A percentile compares a stretch with the other conserved stretches of the same genome.
Evolutionary conservation across 2,329 filamentous ascomycete genomes (phyloP).

Genomic region (Ceratocystis papillata): DNA sequence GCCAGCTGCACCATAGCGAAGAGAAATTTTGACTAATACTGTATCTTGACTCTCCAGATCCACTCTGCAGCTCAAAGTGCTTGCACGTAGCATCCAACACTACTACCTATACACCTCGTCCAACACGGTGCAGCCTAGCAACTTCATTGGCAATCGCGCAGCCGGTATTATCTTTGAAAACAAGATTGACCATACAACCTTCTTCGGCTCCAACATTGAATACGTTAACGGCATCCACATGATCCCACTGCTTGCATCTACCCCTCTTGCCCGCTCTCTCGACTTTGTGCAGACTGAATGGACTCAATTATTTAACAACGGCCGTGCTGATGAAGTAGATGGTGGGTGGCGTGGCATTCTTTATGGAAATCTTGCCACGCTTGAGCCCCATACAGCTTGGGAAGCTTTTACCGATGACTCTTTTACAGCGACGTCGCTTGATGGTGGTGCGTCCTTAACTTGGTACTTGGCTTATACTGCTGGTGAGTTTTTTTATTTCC

Average conservation of each 20-base stretch:
- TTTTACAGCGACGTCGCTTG: constrained; percentile 60
- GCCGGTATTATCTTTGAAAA: constrained; percentile 76
- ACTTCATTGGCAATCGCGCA: constrained; percentile 73
- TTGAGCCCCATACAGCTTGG: constrained; percentile 60
- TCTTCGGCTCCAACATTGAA: constrained; percentile 65
- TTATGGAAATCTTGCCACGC: constrained; percentile 68
- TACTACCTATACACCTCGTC: constrained; percentile 71
- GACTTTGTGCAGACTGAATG: constrained; percentile 75
- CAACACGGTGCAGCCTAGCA: constrained; percentile 59
- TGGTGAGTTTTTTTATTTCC: constrained; percentile 42
- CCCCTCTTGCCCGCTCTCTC: constrained; percentile 53
- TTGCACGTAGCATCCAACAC: constrained; percentile 58
- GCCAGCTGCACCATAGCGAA: no score
- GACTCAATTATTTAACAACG: constrained; percentile 62
- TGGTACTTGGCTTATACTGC: constrained; percentile 78
- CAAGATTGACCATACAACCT: constrained; percentile 87
- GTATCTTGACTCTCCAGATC: constrained; percentile 36
- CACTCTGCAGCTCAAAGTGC: constrained; percentile 73
- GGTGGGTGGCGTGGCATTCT: constrained; percentile 82
- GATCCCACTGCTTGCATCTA: constrained; percentile 61
- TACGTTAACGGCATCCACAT: constrained; percentile 73
- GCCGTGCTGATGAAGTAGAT: constrained; percentile 51
- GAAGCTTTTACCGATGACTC: constrained; percentile 58
- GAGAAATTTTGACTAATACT: background rate
- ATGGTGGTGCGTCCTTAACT: constrained; percentile 71